phyloP scores from a whole-genome alignment of 495 filamentous ascomycete species.

The Daldinia vernicosa region DNA sequence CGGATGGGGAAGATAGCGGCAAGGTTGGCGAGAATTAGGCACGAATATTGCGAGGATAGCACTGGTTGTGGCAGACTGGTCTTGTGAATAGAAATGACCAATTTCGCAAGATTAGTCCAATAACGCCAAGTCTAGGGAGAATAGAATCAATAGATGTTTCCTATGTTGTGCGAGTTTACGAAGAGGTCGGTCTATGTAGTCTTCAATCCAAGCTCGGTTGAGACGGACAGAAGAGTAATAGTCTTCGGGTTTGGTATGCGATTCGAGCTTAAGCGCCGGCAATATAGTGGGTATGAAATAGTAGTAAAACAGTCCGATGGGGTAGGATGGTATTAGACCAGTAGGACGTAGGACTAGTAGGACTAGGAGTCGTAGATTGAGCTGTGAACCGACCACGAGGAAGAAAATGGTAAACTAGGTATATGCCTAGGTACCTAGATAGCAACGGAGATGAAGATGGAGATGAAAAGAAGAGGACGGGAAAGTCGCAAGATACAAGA shows the following conservation, averaged over 20 bases:
- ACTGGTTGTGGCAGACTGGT: background rate
- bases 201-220: slow-evolving; percentile 9
- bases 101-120: background rate
- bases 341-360: background rate
- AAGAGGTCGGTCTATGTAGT: background rate
- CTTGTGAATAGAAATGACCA: background rate
- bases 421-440: too few relatives aligned
- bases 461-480: slow-evolving; percentile 17
- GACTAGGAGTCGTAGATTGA: background rate
- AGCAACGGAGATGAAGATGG: slow-evolving; percentile 10
- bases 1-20: background rate
- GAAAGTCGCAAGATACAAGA: slow-evolving; percentile 19
- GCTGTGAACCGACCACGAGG: background rate
- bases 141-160: background rate
- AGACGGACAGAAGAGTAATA: slow-evolving; percentile 1
- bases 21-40: background rate
- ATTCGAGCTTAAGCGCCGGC: slow-evolving; percentile 4
- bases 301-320: slow-evolving; percentile 1
- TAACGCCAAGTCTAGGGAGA: background rate
- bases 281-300: slow-evolving; percentile 8
- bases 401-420: background rate
- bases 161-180: background rate
- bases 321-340: background rate
- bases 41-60: background rate
- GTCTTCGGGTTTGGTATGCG: slow-evolving; percentile 12